Conservation (phyloP, 2,329 filamentous ascomycete genomes). For the Neonectria ditissima region DNA sequence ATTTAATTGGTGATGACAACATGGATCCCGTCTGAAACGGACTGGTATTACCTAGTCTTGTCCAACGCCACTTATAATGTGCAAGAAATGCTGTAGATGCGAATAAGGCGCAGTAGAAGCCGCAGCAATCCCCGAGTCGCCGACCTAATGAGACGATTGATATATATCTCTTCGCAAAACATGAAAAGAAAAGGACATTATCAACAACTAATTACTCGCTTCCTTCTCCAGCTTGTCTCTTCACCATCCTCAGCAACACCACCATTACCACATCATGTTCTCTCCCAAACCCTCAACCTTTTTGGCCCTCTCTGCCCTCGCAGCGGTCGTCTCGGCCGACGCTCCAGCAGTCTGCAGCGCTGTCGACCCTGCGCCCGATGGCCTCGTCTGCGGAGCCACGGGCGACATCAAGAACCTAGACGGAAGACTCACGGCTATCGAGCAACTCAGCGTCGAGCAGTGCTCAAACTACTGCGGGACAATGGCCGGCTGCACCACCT, state of each 20-base stretch:
- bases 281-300: not conserved
- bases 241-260: not conserved
- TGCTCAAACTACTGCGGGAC: conserved; percentile 1
- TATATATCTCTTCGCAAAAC: not conserved
- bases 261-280: not conserved
- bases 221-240: not conserved
- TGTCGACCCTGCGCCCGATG: not conserved
- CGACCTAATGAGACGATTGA: not conserved
- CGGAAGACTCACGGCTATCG: not conserved
- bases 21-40: not conserved
- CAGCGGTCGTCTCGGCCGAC: not conserved
- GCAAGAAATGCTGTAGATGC: not conserved
- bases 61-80: not conserved
- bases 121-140: not conserved
- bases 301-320: not conserved
- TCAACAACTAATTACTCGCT: not conserved
- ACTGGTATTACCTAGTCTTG: not conserved
- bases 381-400: not conserved
- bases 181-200: not conserved
- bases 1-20: not conserved
- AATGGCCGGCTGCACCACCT: not conserved
- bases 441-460: not conserved
- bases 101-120: not conserved
- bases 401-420: not conserved
- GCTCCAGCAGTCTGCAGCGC: not conserved